Evolutionary conservation across 495 filamentous ascomycete species (phyloP), one percentile per base, ranked within the genome.

Genomic region (Chlorociboria aeruginascens): DNA sequence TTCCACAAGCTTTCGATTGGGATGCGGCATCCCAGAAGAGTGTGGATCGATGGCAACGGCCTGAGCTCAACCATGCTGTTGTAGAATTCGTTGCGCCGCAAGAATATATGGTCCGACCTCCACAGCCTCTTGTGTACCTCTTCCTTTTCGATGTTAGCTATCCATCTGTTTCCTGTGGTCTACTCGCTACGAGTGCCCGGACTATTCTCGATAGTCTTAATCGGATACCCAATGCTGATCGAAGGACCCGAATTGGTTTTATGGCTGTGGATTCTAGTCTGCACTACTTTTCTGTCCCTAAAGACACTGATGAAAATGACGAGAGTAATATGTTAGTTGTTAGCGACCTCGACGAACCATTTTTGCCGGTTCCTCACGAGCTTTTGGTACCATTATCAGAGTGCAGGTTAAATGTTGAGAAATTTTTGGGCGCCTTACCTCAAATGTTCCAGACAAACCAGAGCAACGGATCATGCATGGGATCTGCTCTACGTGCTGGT

Each of bases 21-120:
- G 93, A 98, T 66, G 79, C 85, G 33, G 80, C 86, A 11, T 68
- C 85, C 42, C 89, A 96, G 63, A 89, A 90, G 72, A 82, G 78
- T 25, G 77, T 92, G 17, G 93, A 98, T 62, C 69, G 92, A 55
- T 88, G 92, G 77, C 77, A 90, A 62, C 74, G 92, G 49, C 72
- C 86, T 16, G 92, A 98, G 60, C 74, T 98, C 43, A 98, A 97
- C 66, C 81, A 95, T 58, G 74, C 86, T 40, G 89, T 97, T 25
- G 88, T 94, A 14, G 92, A 98, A 61, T 98, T 97, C 57, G 83
- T 98, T 50, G 92, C 92, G 7, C 92, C 92, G 10, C 93, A 97
- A 66, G 92, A 98, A 68, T 98, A 98, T 62, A 98, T 98, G 92
- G 93, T 98, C 30, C 83, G 92, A 16, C 89, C 92, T 46, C 92